phyloP scores from a whole-genome alignment of 2,329 filamentous ascomycete genomes.

The Penicillium sp. region DNA sequence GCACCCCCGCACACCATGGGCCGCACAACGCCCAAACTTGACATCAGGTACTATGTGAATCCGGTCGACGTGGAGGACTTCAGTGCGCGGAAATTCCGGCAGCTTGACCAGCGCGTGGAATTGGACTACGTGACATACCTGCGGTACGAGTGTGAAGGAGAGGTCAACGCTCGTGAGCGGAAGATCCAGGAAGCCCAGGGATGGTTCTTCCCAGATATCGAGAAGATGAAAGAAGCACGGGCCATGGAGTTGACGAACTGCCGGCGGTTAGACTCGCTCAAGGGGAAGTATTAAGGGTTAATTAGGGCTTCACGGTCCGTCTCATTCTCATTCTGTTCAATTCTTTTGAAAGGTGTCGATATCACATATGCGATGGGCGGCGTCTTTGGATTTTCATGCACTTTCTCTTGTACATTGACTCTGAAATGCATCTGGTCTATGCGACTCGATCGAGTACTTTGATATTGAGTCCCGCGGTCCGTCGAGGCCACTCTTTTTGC shows the following conservation, averaged over 20 bases:
- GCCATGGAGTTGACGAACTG: slow-evolving; percentile 61
- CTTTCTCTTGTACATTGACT: slow-evolving; percentile 14
- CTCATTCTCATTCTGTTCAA: slow-evolving; percentile 8
- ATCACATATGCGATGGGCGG: slow-evolving; percentile 13
- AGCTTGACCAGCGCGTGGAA: slow-evolving; percentile 78
- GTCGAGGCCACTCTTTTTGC: background rate
- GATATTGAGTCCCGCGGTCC: background rate
- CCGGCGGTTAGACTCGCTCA: slow-evolving; percentile 54
- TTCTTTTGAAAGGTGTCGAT: slow-evolving; percentile 12
- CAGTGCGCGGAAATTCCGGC: slow-evolving; percentile 64
- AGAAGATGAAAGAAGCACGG: slow-evolving; percentile 71
- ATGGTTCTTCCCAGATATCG: slow-evolving; percentile 80
- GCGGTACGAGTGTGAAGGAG: slow-evolving; percentile 69
- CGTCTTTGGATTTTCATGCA: slow-evolving; percentile 10
- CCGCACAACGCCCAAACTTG: slow-evolving; percentile 67
- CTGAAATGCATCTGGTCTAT: slow-evolving; percentile 12
- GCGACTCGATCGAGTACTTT: background rate
- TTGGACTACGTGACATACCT: slow-evolving; percentile 66
- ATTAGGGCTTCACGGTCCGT: slow-evolving; percentile 6
- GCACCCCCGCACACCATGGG: slow-evolving; percentile 69
- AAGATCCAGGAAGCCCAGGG: slow-evolving; percentile 77
- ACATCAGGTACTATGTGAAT: slow-evolving; percentile 82
- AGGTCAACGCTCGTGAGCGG: slow-evolving; percentile 63
- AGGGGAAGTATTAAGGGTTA: slow-evolving; percentile 33
- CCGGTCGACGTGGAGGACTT: slow-evolving; percentile 72